phyloP scores from a whole-genome alignment of 805 yeast genomes.

The Tetrapisispora arboricola region DNA sequence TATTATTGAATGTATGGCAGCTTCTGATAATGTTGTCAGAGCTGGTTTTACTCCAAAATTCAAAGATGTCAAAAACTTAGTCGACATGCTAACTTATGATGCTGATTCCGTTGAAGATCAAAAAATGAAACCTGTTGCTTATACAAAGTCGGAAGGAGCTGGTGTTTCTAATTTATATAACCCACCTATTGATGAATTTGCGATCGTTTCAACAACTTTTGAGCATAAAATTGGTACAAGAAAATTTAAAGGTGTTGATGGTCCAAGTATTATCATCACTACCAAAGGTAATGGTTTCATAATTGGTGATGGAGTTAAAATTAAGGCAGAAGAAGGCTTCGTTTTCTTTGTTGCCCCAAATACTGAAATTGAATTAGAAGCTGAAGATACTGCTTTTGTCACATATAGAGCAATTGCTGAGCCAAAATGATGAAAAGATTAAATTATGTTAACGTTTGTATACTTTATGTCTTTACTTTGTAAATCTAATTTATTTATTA shows the following conservation, averaged over 20 bases:
- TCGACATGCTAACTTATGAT: constrained; percentile 80
- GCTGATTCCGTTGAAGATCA: constrained; percentile 88
- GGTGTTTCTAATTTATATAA: constrained; percentile 65
- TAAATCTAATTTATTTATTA: too few species aligned
- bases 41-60: constrained; percentile 99
- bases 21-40: constrained; percentile 94
- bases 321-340: constrained; percentile 56
- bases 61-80: constrained; percentile 87
- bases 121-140: constrained; percentile 58
- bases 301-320: constrained; percentile 32
- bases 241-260: constrained; percentile 51
- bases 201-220: constrained; percentile 78
- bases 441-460: too few species aligned
- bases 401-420: constrained; percentile 88
- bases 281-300: constrained; percentile 72
- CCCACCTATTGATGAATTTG: constrained; percentile 95
- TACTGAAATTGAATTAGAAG: constrained; percentile 49
- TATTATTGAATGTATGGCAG: constrained; percentile 99
- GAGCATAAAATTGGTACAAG: constrained; percentile 38
- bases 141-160: constrained; percentile 49
- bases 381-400: constrained; percentile 49
- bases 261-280: constrained; percentile 80
- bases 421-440: constrained; percentile 32
- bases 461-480: too few species aligned
- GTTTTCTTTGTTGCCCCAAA: constrained; percentile 81